A percentile compares a stretch with the other conserved stretches of the same genome.
Evolutionary conservation across 805 yeast species (phyloP).

Genomic region (Teunomyces panamensis): DNA sequence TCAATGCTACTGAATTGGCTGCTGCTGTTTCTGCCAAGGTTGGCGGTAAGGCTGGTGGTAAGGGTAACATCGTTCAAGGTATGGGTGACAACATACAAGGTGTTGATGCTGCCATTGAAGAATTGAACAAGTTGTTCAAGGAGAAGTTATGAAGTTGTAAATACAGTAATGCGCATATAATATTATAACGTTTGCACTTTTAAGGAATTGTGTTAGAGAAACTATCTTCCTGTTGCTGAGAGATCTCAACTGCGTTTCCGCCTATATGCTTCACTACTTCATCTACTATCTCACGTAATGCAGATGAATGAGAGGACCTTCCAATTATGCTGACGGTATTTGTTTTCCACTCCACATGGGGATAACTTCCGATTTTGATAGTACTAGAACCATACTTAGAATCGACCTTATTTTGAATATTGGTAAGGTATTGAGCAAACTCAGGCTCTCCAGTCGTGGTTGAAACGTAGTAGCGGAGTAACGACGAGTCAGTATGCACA

Average conservation of each 20-base stretch:
- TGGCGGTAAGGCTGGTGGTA: conserved; percentile 99
- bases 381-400: conserved; percentile 23
- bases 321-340: conserved; percentile 79
- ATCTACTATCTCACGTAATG: conserved; percentile 44
- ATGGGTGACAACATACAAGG: conserved; percentile 82
- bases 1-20: conserved; percentile 75
- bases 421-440: conserved; percentile 61
- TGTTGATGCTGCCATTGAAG: conserved; percentile 69
- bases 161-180: neutral
- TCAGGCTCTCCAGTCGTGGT: conserved; percentile 62
- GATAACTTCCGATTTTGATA: conserved; percentile 81
- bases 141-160: conserved; percentile 47
- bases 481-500: conserved; percentile 12
- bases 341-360: conserved; percentile 62
- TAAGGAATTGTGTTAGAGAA: conserved; percentile 24
- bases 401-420: conserved; percentile 43
- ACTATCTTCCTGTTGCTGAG: conserved; percentile 54
- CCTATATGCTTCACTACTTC: conserved; percentile 45
- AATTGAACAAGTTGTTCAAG: conserved; percentile 57
- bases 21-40: conserved; percentile 63
- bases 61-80: conserved; percentile 95
- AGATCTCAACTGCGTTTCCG: conserved; percentile 54
- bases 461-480: conserved; percentile 54
- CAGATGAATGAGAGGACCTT: conserved; percentile 29
- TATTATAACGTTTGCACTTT: neutral